Conservation (phyloP, 2,329 filamentous ascomycete genomes). For the Stemphylium beticola region DNA sequence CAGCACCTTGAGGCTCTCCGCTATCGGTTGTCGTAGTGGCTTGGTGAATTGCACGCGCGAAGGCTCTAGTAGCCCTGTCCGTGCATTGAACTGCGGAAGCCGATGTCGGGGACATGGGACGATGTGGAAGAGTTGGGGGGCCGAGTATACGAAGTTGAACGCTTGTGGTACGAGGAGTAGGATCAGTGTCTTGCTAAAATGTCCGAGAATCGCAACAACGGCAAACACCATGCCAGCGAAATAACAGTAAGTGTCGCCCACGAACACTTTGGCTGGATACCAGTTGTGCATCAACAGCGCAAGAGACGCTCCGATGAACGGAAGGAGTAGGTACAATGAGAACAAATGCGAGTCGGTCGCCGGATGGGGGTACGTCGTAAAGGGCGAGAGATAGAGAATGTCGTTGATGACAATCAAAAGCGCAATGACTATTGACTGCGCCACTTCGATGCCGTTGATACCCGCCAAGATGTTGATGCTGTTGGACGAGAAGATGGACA, state of each 20-base stretch:
- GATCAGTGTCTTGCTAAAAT: slow-evolving; percentile 96
- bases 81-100: slow-evolving; percentile 84
- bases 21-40: slow-evolving; percentile 72
- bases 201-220: slow-evolving; percentile 92
- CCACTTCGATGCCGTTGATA: slow-evolving; percentile 98
- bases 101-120: slow-evolving; percentile 93
- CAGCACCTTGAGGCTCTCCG: slow-evolving; percentile 69
- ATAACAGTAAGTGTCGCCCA: slow-evolving; percentile 99
- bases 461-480: slow-evolving; percentile 99
- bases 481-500: slow-evolving; percentile 98
- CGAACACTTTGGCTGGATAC: slow-evolving; percentile 94
- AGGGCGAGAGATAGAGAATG: slow-evolving; percentile 76
- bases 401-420: slow-evolving; percentile 85
- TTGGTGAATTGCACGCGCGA: slow-evolving; percentile 77
- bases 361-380: slow-evolving; percentile 82
- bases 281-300: slow-evolving; percentile 91
- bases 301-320: slow-evolving; percentile 89
- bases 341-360: slow-evolving; percentile 96
- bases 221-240: slow-evolving; percentile 99
- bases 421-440: slow-evolving; percentile 91
- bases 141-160: slow-evolving; percentile 95
- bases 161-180: slow-evolving; percentile 91
- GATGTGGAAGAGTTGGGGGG: slow-evolving; percentile 86
- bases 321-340: slow-evolving; percentile 91
- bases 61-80: slow-evolving; percentile 83